These are phyloP conservation scores for Handroanthus guayacan DNA, from an alignment of 257 asterid genomes.

Conservation along the genomic window DNA sequence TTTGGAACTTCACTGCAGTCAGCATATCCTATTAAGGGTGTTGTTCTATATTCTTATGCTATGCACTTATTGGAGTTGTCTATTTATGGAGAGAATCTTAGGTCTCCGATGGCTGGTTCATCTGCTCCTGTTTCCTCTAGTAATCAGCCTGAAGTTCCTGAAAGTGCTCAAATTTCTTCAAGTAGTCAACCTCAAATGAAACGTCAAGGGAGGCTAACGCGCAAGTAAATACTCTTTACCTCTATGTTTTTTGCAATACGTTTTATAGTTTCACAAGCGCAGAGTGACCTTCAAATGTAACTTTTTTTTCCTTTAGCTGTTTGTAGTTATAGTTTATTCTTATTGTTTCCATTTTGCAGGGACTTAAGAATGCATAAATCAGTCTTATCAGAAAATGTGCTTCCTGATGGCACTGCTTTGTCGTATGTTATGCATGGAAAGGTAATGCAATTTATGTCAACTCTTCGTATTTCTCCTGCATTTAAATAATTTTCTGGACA, in stretches of 20 bases:
- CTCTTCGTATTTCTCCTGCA: conserved; percentile 15
- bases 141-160: conserved; percentile 48
- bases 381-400: conserved; percentile 61
- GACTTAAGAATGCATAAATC: conserved; percentile 82
- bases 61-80: conserved; percentile 12
- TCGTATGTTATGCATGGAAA: conserved; percentile 68
- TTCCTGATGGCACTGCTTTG: conserved; percentile 80
- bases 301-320: conserved; percentile 22
- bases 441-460: conserved; percentile 51
- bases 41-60: conserved; percentile 20
- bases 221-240: conserved; percentile 58
- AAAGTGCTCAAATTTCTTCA: conserved; percentile 49
- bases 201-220: conserved; percentile 72
- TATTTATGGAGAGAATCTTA: conserved; percentile 38
- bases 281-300: conserved; percentile 14
- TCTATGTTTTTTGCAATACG: conserved; percentile 23
- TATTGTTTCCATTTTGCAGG: conserved; percentile 49
- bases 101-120: conserved; percentile 58
- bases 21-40: conserved; percentile 12
- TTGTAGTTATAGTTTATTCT: conserved; percentile 30
- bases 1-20: conserved; percentile 13
- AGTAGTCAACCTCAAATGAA: conserved; percentile 48
- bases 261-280: conserved; percentile 30
- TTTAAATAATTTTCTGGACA: conserved; percentile 17
- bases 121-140: conserved; percentile 46